These are phyloP conservation scores for Beauveria pseudobassiana DNA, from an alignment of 2,329 filamentous ascomycete genomes.

Conservation along the genomic window DNA sequence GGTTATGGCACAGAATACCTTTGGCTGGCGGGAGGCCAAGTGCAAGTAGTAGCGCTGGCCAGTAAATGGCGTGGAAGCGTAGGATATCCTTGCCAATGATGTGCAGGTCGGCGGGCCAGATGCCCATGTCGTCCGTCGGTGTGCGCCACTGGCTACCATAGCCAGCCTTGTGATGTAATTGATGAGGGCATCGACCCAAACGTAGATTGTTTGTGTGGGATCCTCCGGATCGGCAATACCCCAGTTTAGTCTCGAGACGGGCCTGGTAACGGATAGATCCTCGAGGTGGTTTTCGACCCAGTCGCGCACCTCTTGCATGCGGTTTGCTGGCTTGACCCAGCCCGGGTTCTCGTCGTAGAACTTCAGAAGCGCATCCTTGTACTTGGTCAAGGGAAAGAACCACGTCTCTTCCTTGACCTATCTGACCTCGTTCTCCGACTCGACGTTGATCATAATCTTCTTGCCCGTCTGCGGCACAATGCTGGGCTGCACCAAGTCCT, in stretches of 20 bases:
- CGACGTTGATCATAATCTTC: conserved; percentile 73
- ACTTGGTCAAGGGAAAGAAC: conserved; percentile 82
- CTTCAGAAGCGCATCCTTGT: conserved; percentile 68
- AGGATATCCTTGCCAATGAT: conserved; percentile 95
- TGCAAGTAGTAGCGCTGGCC: conserved; percentile 93
- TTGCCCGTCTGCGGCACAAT: conserved; percentile 74
- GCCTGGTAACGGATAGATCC: conserved; percentile 85
- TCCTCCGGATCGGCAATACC: conserved; percentile 86
- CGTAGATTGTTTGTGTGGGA: conserved; percentile 83
- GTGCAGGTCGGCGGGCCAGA: conserved; percentile 89
- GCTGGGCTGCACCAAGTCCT: conserved; percentile 62
- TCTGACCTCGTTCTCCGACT: conserved; percentile 89
- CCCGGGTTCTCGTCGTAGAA: conserved; percentile 72
- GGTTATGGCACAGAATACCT: conserved; percentile 78
- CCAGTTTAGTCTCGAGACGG: conserved; percentile 71
- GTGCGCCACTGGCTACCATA: conserved; percentile 59
- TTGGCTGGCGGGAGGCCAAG: conserved; percentile 71
- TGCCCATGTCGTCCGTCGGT: conserved; percentile 50
- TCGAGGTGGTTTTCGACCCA: conserved; percentile 72
- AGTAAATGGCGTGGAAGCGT: conserved; percentile 95
- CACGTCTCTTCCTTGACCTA: conserved; percentile 93
- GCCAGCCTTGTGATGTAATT: conserved; percentile 85
- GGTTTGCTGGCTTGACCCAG: conserved; percentile 65
- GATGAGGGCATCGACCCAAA: conserved; percentile 93
- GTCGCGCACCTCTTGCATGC: conserved; percentile 71